phyloP scores from a whole-genome alignment of 108 stramenopile genomes.

The Discostella pseudostelligera region DNA sequence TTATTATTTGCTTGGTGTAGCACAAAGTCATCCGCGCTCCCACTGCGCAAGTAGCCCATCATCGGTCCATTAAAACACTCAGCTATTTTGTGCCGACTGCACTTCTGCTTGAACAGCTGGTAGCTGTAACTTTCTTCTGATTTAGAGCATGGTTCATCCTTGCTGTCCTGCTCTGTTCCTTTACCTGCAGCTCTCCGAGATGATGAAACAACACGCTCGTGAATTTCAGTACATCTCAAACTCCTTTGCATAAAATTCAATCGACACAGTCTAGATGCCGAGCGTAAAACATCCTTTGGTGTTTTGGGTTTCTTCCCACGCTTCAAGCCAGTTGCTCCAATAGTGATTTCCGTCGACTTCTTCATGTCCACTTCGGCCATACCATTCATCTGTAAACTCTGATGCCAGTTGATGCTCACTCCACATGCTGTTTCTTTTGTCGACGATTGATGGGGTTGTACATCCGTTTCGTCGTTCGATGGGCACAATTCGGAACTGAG shows the following conservation, averaged over 20 bases:
- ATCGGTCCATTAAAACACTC: slow-evolving; percentile 19
- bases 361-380: neutral
- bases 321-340: slow-evolving; percentile 76
- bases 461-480: neutral
- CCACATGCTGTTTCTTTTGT: slow-evolving; percentile 49
- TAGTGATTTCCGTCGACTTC: slow-evolving; percentile 53
- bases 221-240: slow-evolving; percentile 20
- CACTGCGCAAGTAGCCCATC: slow-evolving; percentile 27
- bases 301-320: slow-evolving; percentile 80
- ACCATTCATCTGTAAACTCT: slow-evolving; percentile 7
- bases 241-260: slow-evolving; percentile 23
- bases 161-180: neutral
- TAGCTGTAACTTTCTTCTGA: slow-evolving; percentile 10
- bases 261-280: slow-evolving; percentile 67
- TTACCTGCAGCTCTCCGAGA: neutral
- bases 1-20: neutral
- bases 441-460: neutral
- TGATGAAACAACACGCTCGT: too few relatives aligned
- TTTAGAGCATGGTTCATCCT: neutral
- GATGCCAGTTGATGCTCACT: slow-evolving; percentile 63
- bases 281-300: slow-evolving; percentile 43
- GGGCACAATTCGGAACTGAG: too few relatives aligned
- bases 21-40: slow-evolving; percentile 18
- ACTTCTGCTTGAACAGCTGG: slow-evolving; percentile 17
- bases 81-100: neutral